Evolutionary conservation across 495 filamentous ascomycete genomes (phyloP).

Genomic region (Hypoxylon fragiforme): DNA sequence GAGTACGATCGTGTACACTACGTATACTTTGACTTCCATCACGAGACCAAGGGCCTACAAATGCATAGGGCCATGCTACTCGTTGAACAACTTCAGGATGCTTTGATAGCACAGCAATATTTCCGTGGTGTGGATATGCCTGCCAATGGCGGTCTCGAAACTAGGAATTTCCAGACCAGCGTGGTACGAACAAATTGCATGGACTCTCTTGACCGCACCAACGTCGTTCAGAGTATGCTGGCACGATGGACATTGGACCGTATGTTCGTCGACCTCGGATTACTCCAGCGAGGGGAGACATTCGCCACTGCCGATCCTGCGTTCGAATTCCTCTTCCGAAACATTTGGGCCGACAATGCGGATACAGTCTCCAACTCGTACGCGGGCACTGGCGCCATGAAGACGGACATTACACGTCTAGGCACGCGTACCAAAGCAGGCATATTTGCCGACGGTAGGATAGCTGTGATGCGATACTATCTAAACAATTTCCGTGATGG

Average conservation of each 20-base stretch:
- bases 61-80: constrained; percentile 92
- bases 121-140: constrained; percentile 91
- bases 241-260: constrained; percentile 84
- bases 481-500: constrained; percentile 93
- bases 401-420: constrained; percentile 92
- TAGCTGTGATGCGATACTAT: constrained; percentile 82
- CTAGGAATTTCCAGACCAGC: constrained; percentile 75
- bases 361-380: constrained; percentile 91
- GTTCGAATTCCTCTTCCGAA: constrained; percentile 89
- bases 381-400: constrained; percentile 92
- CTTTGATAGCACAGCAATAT: constrained; percentile 76
- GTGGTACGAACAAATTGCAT: constrained; percentile 98
- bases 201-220: constrained; percentile 98
- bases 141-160: constrained; percentile 72
- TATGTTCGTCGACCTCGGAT: constrained; percentile 79
- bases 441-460: constrained; percentile 76
- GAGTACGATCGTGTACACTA: constrained; percentile 86
- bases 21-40: constrained; percentile 97
- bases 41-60: constrained; percentile 89
- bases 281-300: constrained; percentile 69
- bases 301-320: constrained; percentile 68
- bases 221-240: constrained; percentile 95
- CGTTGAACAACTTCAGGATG: constrained; percentile 74
- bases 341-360: constrained; percentile 97
- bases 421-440: constrained; percentile 84